Evolutionary conservation across 1,284 basidiomycete genomes (phyloP).

Genomic region (Pterula multifida): DNA sequence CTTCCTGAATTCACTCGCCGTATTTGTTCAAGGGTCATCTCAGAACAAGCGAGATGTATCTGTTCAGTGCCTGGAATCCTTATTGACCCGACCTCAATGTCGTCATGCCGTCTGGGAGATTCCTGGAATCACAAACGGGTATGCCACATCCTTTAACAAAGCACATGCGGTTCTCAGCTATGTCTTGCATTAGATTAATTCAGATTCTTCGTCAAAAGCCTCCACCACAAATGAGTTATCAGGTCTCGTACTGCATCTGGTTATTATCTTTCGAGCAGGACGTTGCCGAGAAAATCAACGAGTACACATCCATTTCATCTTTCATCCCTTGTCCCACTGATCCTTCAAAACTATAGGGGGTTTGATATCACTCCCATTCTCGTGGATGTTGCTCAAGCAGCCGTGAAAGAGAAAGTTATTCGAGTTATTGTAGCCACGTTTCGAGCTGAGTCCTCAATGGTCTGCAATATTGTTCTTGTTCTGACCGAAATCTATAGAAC

Average conservation of each 20-base stretch:
- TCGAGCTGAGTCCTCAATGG: conserved; percentile 35
- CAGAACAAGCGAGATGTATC: conserved; percentile 78
- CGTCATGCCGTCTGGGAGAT: conserved; percentile 64
- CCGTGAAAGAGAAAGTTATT: conserved; percentile 96
- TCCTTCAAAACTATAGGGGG: conserved; percentile 37
- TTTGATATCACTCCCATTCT: conserved; percentile 87
- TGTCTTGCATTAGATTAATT: conserved; percentile 41
- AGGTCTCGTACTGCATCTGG: conserved; percentile 90
- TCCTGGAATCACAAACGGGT: conserved; percentile 37
- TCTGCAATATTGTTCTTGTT: neutral
- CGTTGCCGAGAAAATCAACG: conserved; percentile 79
- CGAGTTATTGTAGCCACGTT: conserved; percentile 92
- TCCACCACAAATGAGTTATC: conserved; percentile 91
- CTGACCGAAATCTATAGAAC: conserved; percentile 42
- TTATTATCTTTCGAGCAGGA: conserved; percentile 83
- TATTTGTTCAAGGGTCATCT: conserved; percentile 49
- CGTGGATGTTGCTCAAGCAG: conserved; percentile 76
- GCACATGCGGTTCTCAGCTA: conserved; percentile 2
- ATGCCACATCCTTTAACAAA: neutral
- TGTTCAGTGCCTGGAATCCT: conserved; percentile 80
- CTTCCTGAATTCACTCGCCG: conserved; percentile 54
- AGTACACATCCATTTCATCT: conserved; percentile 25
- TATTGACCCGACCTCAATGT: conserved; percentile 74
- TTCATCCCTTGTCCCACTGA: neutral
- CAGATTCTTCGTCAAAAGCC: conserved; percentile 69